A percentile compares a stretch with the other conserved stretches of the same genome.
Conservation (phyloP, 1,284 basidiomycete genomes). For the Moniliophthora roreri region DNA sequence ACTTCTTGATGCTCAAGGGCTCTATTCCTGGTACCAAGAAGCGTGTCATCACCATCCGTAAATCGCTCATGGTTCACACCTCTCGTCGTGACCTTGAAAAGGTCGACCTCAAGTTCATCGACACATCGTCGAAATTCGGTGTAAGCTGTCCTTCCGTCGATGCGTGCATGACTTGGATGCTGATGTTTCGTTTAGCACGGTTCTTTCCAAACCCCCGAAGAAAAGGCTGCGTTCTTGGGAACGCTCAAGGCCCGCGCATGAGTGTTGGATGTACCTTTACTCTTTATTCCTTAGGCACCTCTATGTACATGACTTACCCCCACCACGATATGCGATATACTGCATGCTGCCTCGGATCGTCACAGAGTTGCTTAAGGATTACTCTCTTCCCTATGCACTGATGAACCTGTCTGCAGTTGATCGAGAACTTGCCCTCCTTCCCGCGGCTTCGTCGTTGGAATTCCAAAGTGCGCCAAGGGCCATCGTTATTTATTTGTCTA, state of each 20-base stretch:
- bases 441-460: no score
- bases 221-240: conserved; percentile 95
- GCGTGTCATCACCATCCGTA: conserved; percentile 93
- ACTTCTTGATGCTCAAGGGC: conserved; percentile 96
- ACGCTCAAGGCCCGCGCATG: conserved; percentile 80
- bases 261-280: conserved; percentile 35
- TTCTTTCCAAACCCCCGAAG: conserved; percentile 93
- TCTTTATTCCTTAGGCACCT: conserved; percentile 9
- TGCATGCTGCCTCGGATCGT: no score
- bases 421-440: no score
- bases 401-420: no score
- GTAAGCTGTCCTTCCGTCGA: conserved; percentile 42
- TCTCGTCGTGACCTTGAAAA: conserved; percentile 93
- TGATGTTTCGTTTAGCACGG: conserved; percentile 62
- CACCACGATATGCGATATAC: not conserved
- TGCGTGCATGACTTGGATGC: conserved; percentile 1
- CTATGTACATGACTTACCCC: conserved; percentile 7
- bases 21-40: conserved; percentile 96
- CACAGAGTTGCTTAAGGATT: no score
- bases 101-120: conserved; percentile 98
- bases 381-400: no score
- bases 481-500: no score
- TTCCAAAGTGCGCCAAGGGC: no score
- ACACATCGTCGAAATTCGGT: conserved; percentile 94
- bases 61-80: conserved; percentile 86